Conservation (phyloP, 2,329 filamentous ascomycete genomes). For the Neocucurbitaria cava region DNA sequence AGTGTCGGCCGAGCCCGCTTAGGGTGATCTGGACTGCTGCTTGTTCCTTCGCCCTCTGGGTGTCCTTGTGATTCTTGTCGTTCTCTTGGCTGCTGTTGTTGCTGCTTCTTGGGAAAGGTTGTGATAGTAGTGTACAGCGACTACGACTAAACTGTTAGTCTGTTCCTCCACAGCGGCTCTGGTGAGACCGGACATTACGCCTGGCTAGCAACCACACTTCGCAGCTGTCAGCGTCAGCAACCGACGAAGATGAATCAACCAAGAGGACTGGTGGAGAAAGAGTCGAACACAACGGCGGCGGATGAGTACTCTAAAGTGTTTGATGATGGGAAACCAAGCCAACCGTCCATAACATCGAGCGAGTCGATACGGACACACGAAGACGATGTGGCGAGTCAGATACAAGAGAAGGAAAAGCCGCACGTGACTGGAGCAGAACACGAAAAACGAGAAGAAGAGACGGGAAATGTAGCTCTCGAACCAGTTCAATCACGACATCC, state of each 20-base stretch:
- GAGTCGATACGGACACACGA: conserved; percentile 18
- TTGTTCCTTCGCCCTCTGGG: neutral
- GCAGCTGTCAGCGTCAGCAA: neutral
- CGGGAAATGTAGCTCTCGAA: conserved; percentile 17
- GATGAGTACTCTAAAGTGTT: conserved; percentile 5
- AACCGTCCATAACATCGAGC: conserved; percentile 20
- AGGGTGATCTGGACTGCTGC: too few species aligned
- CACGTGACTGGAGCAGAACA: conserved; percentile 26
- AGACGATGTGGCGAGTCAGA: conserved; percentile 7
- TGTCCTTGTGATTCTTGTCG: neutral
- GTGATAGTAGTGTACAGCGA: neutral
- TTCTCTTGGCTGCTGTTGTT: neutral
- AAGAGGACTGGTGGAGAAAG: conserved; percentile 4
- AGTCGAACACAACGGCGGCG: neutral
- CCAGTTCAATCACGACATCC: conserved; percentile 27
- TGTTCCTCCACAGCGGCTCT: neutral
- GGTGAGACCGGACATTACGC: neutral
- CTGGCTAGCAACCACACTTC: neutral
- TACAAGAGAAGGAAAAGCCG: conserved; percentile 15
- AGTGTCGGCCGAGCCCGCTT: neutral
- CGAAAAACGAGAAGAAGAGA: conserved; percentile 2
- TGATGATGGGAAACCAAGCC: conserved; percentile 29
- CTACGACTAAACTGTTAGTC: neutral
- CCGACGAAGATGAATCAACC: neutral
- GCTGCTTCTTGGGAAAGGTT: neutral